A percentile compares a stretch with the other conserved stretches of the same genome.
These are phyloP conservation scores for Rutstroemia sp. DNA, from an alignment of 2,329 filamentous ascomycete species.

Conservation along the genomic window DNA sequence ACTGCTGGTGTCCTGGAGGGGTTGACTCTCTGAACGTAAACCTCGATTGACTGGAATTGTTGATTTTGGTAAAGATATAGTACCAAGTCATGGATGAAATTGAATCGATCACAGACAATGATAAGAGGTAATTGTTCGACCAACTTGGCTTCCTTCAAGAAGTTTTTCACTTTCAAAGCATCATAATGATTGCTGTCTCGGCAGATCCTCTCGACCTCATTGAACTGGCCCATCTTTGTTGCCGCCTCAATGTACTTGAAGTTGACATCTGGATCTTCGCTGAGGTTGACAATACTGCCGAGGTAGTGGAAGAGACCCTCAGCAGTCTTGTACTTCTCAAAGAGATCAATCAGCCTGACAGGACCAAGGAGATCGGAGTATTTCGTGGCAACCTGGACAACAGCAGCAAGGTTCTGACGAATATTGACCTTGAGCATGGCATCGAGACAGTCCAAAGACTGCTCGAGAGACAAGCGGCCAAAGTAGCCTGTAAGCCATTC, in stretches of 20 bases:
- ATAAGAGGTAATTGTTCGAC: constrained; percentile 92
- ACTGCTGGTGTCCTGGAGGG: constrained; percentile 85
- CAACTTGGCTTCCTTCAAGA: constrained; percentile 91
- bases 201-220: constrained; percentile 95
- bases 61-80: constrained; percentile 98
- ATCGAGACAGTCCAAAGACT: constrained; percentile 87
- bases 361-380: constrained; percentile 92
- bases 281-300: constrained; percentile 94
- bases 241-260: constrained; percentile 99
- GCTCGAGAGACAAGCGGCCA: constrained; percentile 88
- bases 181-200: constrained; percentile 62
- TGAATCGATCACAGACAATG: constrained; percentile 98
- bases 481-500: constrained; percentile 94
- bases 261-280: constrained; percentile 88
- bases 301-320: constrained; percentile 98
- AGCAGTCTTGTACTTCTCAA: constrained; percentile 95
- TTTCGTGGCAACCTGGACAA: constrained; percentile 94
- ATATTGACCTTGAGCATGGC: constrained; percentile 97
- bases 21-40: constrained; percentile 96
- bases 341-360: constrained; percentile 80
- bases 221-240: constrained; percentile 85
- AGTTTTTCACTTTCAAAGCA: constrained; percentile 88
- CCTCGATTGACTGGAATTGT: constrained; percentile 97
- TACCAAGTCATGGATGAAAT: constrained; percentile 95
- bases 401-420: constrained; percentile 89